Conservation (phyloP, 495 filamentous ascomycete species). For the Haplographium delicatum region DNA sequence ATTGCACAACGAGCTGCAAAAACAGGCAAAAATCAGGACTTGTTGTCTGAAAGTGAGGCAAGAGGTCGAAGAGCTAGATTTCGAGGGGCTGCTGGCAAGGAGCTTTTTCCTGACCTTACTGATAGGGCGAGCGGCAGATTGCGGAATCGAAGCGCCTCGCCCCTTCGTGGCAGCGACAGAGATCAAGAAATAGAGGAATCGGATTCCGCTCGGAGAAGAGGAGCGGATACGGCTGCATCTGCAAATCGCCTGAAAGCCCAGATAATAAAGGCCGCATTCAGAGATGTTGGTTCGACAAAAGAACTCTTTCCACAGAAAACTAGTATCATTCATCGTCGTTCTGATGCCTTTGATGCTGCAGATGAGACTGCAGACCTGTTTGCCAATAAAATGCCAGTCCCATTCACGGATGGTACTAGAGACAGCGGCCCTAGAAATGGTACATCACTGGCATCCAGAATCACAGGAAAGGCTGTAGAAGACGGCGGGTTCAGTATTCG, state of each 20-base stretch:
- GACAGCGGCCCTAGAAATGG: constrained; percentile 20
- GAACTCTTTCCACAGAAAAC: constrained; percentile 67
- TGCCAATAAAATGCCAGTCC: constrained; percentile 46
- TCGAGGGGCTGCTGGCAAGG: constrained; percentile 23
- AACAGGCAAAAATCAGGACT: constrained; percentile 3
- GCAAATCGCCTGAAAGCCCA: constrained; percentile 42
- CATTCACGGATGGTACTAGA: constrained; percentile 43
- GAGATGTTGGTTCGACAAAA: constrained; percentile 31
- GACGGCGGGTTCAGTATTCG: constrained; percentile 53
- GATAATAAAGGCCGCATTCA: constrained; percentile 31
- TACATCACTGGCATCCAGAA: constrained; percentile 33
- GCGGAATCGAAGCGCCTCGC: constrained; percentile 69
- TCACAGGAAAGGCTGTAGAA: constrained; percentile 27
- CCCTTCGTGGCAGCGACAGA: constrained; percentile 55
- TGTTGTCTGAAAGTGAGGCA: constrained; percentile 25
- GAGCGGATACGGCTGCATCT: constrained; percentile 26
- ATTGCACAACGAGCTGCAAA: constrained; percentile 29
- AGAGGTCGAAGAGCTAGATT: constrained; percentile 17
- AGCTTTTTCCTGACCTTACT: constrained; percentile 23
- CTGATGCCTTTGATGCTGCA: constrained; percentile 58
- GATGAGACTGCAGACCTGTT: constrained; percentile 58
- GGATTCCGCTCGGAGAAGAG: constrained; percentile 15
- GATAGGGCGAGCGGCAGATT: constrained; percentile 35
- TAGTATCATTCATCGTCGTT: constrained; percentile 52
- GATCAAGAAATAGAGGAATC: constrained; percentile 20